A percentile compares a stretch with the other conserved stretches of the same genome.
Evolutionary conservation across 345 rosid species (phyloP).

Genomic region (Ceriops tagal): DNA sequence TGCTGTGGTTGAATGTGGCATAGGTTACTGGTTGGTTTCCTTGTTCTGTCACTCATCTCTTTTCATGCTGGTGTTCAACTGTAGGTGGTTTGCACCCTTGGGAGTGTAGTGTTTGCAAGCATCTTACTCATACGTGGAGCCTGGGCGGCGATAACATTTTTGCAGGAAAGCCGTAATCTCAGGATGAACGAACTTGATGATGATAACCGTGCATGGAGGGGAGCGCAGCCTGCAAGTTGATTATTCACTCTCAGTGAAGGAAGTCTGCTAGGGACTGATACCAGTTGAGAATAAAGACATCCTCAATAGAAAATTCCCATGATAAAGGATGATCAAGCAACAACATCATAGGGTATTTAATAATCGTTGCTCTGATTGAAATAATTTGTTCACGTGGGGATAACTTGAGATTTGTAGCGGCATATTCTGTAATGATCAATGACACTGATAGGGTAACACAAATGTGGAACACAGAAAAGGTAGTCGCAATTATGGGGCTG

Average conservation of each 20-base stretch:
- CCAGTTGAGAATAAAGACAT: conserved; percentile 1
- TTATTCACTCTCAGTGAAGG: not conserved
- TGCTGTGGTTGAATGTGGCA: not conserved
- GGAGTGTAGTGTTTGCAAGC: conserved; percentile 58
- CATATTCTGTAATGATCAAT: not conserved
- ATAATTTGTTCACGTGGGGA: not conserved
- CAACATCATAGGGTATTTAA: not conserved
- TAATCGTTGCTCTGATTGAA: not conserved
- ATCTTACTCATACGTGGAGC: conserved; percentile 59
- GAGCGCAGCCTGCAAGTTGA: conserved; percentile 47
- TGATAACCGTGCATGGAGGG: conserved; percentile 42
- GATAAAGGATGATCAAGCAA: conserved; percentile 4
- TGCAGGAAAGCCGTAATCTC: conserved; percentile 45
- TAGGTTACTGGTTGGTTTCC: not conserved
- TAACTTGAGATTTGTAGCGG: not conserved
- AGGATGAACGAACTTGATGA: conserved; percentile 29
- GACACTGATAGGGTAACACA: too few relatives aligned
- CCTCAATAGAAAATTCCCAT: not conserved
- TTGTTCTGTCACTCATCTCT: conserved; percentile 7
- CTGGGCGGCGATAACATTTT: conserved; percentile 45
- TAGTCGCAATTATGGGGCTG: too few relatives aligned
- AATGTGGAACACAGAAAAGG: too few relatives aligned
- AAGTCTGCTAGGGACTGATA: not conserved
- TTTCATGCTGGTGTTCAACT: not conserved
- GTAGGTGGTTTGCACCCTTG: conserved; percentile 72